Evolutionary conservation across 176 grass and related monocot genomes (phyloP).

Genomic region (Tillandsia leiboldiana): DNA sequence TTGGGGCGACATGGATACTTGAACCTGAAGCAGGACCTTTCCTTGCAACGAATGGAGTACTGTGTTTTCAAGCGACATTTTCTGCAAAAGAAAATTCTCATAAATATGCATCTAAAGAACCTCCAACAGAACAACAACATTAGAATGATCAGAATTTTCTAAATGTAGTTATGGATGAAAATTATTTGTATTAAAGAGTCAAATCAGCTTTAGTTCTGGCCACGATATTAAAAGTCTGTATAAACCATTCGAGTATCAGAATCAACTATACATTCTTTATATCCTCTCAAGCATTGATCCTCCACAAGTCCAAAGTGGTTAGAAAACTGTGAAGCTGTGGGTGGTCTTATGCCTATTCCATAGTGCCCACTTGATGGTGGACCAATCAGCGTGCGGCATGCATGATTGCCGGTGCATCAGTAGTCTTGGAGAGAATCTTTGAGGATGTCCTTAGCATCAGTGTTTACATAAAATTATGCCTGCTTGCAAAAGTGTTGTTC

Average conservation of each 20-base stretch:
- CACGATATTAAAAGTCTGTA: background rate
- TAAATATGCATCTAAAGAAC: background rate
- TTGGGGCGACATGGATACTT: conserved; percentile 67
- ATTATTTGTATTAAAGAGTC: background rate
- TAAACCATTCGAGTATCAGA: background rate
- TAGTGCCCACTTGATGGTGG: too few relatives aligned
- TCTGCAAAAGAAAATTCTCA: conserved; percentile 31
- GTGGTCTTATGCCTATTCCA: too few relatives aligned
- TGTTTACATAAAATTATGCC: background rate
- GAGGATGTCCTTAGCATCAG: background rate
- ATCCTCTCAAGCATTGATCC: background rate
- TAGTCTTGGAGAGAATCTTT: background rate
- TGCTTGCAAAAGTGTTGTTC: background rate
- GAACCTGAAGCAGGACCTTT: conserved; percentile 57
- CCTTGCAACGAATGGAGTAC: conserved; percentile 78
- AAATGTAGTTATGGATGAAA: background rate
- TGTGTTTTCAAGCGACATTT: conserved; percentile 75
- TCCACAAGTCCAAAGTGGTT: too few relatives aligned
- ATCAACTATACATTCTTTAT: background rate
- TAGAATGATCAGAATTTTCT: background rate
- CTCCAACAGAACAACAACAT: background rate
- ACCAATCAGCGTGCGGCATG: too few relatives aligned
- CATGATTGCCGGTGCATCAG: too few relatives aligned
- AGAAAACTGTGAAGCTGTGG: too few relatives aligned
- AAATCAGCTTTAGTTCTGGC: background rate